Evolutionary conservation across 2,329 filamentous ascomycete species (phyloP).

Genomic region (Verticillium nubilum): DNA sequence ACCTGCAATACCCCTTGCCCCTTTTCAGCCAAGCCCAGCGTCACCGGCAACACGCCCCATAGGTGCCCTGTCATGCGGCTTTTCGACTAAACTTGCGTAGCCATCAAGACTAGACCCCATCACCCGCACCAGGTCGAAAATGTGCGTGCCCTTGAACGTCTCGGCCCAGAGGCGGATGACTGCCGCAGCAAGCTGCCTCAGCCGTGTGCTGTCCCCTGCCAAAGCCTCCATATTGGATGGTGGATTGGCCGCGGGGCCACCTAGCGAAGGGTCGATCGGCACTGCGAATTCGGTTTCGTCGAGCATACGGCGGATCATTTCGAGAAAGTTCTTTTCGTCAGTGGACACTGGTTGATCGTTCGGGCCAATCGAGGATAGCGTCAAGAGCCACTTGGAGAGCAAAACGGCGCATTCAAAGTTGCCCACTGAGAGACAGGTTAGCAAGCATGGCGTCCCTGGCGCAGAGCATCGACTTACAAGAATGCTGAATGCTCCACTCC

Average conservation of each 20-base stretch:
- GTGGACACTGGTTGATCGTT: conserved; percentile 41
- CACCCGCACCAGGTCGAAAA: conserved; percentile 54
- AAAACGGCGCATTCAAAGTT: conserved; percentile 58
- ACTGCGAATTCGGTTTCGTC: conserved; percentile 60
- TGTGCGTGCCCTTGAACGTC: conserved; percentile 55
- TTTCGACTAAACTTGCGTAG: conserved; percentile 52
- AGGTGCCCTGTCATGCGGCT: conserved; percentile 42
- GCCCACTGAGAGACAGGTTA: conserved; percentile 37
- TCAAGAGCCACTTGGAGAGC: conserved; percentile 56
- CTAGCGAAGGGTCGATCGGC: conserved; percentile 51
- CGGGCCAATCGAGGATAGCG: conserved; percentile 45
- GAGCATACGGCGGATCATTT: conserved; percentile 52
- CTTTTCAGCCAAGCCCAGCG: not conserved
- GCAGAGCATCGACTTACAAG: conserved; percentile 35
- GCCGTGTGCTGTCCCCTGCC: conserved; percentile 41
- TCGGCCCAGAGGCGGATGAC: conserved; percentile 58
- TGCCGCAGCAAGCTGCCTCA: conserved; percentile 51
- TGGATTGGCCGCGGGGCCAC: conserved; percentile 30
- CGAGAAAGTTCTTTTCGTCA: conserved; percentile 50
- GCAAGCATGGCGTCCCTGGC: conserved; percentile 2
- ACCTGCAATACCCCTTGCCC: not conserved
- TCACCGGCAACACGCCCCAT: conserved; percentile 26
- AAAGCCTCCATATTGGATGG: conserved; percentile 34
- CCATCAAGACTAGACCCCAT: conserved; percentile 53
- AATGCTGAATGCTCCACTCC: conserved; percentile 60